Evolutionary conservation across 306 rosid species (phyloP).

Genomic region (Senna siamea): DNA sequence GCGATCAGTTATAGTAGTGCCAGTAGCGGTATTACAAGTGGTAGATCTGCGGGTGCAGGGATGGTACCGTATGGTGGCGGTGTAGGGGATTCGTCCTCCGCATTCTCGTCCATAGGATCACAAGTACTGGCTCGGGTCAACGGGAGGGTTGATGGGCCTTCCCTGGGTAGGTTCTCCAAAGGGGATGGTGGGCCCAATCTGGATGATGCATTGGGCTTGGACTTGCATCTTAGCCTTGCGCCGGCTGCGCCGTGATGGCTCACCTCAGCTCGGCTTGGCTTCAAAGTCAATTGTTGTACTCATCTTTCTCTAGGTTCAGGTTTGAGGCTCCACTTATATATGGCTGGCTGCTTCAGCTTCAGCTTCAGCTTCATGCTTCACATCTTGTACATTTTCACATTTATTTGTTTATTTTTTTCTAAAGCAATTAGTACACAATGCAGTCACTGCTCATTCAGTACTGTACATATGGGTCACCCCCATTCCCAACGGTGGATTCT

Average conservation of each 20-base stretch:
- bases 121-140: slow-evolving; percentile 62
- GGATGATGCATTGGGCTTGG: slow-evolving; percentile 86
- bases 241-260: slow-evolving; percentile 69
- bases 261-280: slow-evolving; percentile 38
- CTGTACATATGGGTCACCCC: slow-evolving; percentile 4
- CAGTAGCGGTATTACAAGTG: neutral
- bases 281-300: neutral
- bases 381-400: slow-evolving; percentile 66
- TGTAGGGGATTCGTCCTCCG: slow-evolving; percentile 57
- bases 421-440: slow-evolving; percentile 9
- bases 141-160: slow-evolving; percentile 62
- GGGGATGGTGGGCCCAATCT: slow-evolving; percentile 73
- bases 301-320: slow-evolving; percentile 14
- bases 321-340: neutral
- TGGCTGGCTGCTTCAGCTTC: slow-evolving; percentile 38
- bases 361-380: slow-evolving; percentile 4
- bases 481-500: no score
- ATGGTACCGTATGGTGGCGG: slow-evolving; percentile 55
- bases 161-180: slow-evolving; percentile 74
- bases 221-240: slow-evolving; percentile 85
- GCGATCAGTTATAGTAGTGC: neutral
- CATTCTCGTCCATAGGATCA: slow-evolving; percentile 58
- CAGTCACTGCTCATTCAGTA: slow-evolving; percentile 21
- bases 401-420: slow-evolving; percentile 42
- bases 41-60: slow-evolving; percentile 51